Percentiles rank a stretch among this genome's conserved stretches.
phyloP scores from a whole-genome alignment of 1,284 basidiomycete species.

The Sanguinoderma infundibulare region DNA sequence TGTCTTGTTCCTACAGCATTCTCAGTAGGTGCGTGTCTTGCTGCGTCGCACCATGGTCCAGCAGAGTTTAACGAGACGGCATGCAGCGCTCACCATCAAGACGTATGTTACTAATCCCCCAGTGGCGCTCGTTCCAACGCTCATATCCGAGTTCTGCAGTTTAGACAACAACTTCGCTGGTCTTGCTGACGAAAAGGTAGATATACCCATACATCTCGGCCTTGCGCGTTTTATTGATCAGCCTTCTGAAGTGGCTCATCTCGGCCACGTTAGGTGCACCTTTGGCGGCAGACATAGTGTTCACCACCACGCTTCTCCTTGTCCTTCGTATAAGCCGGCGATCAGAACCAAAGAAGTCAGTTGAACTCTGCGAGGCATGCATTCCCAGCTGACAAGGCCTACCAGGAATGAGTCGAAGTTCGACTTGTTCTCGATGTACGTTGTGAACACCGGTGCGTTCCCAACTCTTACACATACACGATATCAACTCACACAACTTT shows the following conservation, averaged over 20 bases:
- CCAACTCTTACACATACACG: too few species aligned
- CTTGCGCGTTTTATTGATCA: too few species aligned
- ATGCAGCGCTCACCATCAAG: not conserved
- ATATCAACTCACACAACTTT: not conserved
- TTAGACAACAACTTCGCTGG: not conserved
- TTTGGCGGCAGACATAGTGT: not conserved
- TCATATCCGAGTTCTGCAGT: not conserved
- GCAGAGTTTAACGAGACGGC: not conserved
- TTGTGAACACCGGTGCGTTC: not conserved
- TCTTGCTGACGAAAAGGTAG: not conserved
- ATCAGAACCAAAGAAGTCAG: not conserved
- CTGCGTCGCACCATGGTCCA: not conserved
- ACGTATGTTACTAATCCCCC: not conserved
- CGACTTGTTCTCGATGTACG: not conserved
- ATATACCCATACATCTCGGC: too few species aligned
- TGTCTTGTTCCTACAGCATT: not conserved
- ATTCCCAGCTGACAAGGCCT: not conserved
- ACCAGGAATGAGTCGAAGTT: not conserved
- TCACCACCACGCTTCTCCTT: not conserved
- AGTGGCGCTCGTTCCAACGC: too few species aligned
- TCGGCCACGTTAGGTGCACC: not conserved
- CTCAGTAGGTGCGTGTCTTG: not conserved
- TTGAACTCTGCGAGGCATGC: not conserved
- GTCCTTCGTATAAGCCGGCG: not conserved
- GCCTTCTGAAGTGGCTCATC: not conserved